Conservation (phyloP, 257 asterid genomes). For the Capsicum baccatum region DNA sequence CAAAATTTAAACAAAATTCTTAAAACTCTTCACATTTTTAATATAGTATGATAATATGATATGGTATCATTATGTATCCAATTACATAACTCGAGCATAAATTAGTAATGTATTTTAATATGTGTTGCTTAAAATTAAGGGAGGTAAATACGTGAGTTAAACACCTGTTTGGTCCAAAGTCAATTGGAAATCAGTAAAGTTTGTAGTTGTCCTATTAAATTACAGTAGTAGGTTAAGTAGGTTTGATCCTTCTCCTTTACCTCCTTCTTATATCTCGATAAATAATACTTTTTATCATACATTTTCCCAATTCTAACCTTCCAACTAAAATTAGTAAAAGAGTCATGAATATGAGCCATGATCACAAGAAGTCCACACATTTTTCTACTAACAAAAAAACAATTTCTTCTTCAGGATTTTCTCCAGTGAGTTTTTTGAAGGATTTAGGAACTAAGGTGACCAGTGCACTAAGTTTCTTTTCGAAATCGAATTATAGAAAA, state of each 20-base stretch:
- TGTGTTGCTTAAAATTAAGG: not conserved
- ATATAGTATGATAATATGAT: no score
- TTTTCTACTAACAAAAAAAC: constrained; percentile 39
- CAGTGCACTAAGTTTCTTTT: constrained; percentile 41
- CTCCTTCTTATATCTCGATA: constrained; percentile 36
- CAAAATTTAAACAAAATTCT: no score
- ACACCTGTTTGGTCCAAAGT: constrained; percentile 27
- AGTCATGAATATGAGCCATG: constrained; percentile 53
- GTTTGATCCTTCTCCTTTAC: constrained; percentile 22
- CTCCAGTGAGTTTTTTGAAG: constrained; percentile 48
- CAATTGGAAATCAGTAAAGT: constrained; percentile 20
- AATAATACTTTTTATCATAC: constrained; percentile 32
- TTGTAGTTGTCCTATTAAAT: not conserved
- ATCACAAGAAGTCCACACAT: constrained; percentile 24
- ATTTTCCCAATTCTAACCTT: constrained; percentile 6
- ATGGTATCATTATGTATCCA: no score
- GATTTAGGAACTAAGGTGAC: constrained; percentile 59
- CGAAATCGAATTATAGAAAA: constrained; percentile 38
- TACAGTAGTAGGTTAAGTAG: constrained; percentile 25
- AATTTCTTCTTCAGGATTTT: constrained; percentile 32
- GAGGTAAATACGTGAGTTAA: constrained; percentile 26
- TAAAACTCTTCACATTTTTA: no score
- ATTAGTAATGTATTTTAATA: not conserved
- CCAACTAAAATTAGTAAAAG: constrained; percentile 37
- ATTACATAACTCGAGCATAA: no score